Conservation (phyloP, 345 rosid genomes). For the Physaria fendleri region DNA sequence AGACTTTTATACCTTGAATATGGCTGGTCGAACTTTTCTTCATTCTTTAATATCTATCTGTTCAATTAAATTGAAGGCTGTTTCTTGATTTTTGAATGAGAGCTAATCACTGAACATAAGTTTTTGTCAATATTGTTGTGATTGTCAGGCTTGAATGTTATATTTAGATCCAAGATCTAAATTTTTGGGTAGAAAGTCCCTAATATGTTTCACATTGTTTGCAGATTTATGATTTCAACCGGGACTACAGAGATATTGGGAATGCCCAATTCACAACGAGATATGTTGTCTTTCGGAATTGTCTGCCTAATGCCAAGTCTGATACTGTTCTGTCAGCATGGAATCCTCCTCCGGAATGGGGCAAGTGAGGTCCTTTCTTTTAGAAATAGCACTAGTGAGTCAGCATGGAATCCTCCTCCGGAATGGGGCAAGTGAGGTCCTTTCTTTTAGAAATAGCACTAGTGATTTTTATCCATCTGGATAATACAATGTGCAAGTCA, state of each 20-base stretch:
- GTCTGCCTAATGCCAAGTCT: constrained; percentile 69
- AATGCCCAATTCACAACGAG: constrained; percentile 83
- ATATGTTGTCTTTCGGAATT: constrained; percentile 74
- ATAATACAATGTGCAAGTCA: too few relatives aligned
- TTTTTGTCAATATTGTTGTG: neutral
- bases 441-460: neutral
- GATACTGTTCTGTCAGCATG: constrained; percentile 92
- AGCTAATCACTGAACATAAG: neutral
- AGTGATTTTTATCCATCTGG: neutral
- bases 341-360: constrained; percentile 99
- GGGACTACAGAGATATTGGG: constrained; percentile 92
- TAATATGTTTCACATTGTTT: constrained; percentile 19
- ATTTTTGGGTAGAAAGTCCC: neutral
- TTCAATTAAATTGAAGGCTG: neutral
- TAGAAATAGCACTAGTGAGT: constrained; percentile 7
- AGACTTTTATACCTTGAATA: neutral
- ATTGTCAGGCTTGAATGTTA: neutral
- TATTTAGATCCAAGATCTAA: neutral
- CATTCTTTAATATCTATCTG: neutral
- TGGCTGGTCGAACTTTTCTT: neutral
- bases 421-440: constrained; percentile 90
- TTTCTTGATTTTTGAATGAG: neutral
- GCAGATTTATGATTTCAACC: constrained; percentile 94
- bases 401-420: constrained; percentile 96
- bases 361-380: constrained; percentile 49